Percentiles rank a stretch among this genome's conserved stretches.
Conservation (phyloP, 139 green algal species). For the Auxenochlorella pyrenoidosa region DNA sequence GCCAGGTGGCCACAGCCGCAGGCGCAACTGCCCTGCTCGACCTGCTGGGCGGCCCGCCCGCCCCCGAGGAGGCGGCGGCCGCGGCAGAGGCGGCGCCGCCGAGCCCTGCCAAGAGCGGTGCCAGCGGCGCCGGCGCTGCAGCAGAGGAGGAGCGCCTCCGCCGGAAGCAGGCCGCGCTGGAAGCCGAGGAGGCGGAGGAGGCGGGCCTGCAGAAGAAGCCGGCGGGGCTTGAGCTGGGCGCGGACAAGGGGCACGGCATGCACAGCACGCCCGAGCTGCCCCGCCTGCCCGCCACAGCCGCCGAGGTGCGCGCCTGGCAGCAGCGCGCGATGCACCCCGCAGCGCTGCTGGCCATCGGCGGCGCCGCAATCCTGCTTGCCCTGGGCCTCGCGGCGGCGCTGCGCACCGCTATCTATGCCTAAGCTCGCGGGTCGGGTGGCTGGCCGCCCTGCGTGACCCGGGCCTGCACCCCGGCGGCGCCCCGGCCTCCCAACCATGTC, state of each 20-base stretch:
- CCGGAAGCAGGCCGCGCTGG: background rate
- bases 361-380: background rate
- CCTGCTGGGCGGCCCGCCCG: background rate
- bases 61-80: background rate
- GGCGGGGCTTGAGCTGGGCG: background rate
- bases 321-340: background rate
- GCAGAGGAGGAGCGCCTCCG: background rate
- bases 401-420: conserved; percentile 1
- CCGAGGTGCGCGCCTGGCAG: conserved; percentile 2
- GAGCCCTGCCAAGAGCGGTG: background rate
- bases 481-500: too few species aligned
- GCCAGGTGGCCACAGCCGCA: conserved; percentile 1
- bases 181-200: background rate
- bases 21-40: background rate
- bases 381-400: background rate
- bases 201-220: background rate
- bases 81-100: background rate
- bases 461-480: too few species aligned
- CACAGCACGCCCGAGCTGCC: background rate
- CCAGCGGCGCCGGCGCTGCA: background rate
- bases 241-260: background rate
- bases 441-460: too few species aligned
- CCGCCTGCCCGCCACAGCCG: conserved; percentile 4
- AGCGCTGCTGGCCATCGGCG: background rate
- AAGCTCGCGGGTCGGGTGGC: background rate